phyloP scores from a whole-genome alignment of 129 eudicot species.

The Deinandra increscens region DNA sequence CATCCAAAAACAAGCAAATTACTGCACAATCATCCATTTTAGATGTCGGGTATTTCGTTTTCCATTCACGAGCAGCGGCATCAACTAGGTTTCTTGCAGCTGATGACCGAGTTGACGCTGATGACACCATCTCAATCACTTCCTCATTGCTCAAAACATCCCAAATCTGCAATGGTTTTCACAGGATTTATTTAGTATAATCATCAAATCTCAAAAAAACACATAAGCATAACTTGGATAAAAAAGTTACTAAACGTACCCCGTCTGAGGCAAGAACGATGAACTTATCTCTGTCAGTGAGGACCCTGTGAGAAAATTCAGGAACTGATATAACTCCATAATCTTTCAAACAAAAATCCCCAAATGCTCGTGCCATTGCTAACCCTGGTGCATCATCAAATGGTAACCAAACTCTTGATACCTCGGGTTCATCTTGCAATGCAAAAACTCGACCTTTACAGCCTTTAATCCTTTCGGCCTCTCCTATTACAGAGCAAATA shows the following conservation, averaged over 20 bases:
- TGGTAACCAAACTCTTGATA: constrained; percentile 92
- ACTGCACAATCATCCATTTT: constrained; percentile 99
- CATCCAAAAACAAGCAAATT: constrained; percentile 79
- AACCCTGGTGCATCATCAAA: constrained; percentile 97
- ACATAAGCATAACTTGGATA: constrained; percentile 8
- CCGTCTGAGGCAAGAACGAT: constrained; percentile 95
- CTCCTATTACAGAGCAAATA: constrained; percentile 40
- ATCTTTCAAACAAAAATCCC: constrained; percentile 92
- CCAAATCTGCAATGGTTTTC: constrained; percentile 63
- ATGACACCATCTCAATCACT: constrained; percentile 77
- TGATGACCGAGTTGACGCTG: constrained; percentile 76
- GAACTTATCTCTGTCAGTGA: constrained; percentile 71
- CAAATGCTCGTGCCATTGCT: constrained; percentile 99
- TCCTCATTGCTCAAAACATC: constrained; percentile 93
- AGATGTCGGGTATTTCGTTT: constrained; percentile 77
- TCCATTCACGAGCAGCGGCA: constrained; percentile 94
- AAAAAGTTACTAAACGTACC: constrained; percentile 41
- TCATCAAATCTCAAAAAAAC: neutral
- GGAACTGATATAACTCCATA: constrained; percentile 97
- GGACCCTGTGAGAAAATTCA: constrained; percentile 72
- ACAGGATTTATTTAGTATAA: constrained; percentile 1
- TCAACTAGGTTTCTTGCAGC: constrained; percentile 82
- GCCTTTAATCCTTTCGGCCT: constrained; percentile 89
- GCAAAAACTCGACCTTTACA: constrained; percentile 97
- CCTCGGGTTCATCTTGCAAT: constrained; percentile 98